Conservation (phyloP, 495 filamentous ascomycete genomes). For the Penicillium odoratum region DNA sequence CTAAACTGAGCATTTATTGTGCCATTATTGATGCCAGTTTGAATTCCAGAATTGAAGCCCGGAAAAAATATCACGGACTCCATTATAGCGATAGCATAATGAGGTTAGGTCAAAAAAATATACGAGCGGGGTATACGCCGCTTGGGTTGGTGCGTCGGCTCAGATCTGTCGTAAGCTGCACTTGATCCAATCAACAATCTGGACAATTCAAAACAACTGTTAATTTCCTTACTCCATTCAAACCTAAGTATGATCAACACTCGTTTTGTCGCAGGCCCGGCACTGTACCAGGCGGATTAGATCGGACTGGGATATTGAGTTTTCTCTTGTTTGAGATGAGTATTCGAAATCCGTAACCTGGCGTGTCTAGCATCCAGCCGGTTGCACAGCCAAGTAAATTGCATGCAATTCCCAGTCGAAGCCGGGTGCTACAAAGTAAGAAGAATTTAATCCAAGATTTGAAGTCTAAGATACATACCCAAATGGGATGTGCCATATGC, state of each 20-base stretch:
- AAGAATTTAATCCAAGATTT: background rate
- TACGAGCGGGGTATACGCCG: too few species aligned
- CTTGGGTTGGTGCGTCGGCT: too few species aligned
- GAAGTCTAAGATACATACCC: slow-evolving; percentile 16
- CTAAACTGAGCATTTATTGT: background rate
- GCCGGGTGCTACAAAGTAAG: too few species aligned
- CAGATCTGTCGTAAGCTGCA: too few species aligned
- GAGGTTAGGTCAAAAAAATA: too few species aligned
- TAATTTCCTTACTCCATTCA: slow-evolving; percentile 69
- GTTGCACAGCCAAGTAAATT: background rate
- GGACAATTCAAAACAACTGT: too few species aligned
- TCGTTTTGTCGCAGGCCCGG: slow-evolving; percentile 71
- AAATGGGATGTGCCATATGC: slow-evolving; percentile 5
- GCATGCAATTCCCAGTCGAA: background rate
- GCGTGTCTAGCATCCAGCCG: too few species aligned
- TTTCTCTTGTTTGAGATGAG: background rate
- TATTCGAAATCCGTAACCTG: background rate
- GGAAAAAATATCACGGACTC: background rate
- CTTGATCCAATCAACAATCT: too few species aligned
- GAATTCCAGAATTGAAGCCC: background rate
- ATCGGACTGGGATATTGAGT: background rate
- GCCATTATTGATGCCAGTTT: background rate
- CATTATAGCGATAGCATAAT: background rate
- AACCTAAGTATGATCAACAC: slow-evolving; percentile 69
- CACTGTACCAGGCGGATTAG: slow-evolving; percentile 78